Base-by-base conservation (phyloP, 495 filamentous ascomycete species). In the Sporormia fimetaria region DNA sequence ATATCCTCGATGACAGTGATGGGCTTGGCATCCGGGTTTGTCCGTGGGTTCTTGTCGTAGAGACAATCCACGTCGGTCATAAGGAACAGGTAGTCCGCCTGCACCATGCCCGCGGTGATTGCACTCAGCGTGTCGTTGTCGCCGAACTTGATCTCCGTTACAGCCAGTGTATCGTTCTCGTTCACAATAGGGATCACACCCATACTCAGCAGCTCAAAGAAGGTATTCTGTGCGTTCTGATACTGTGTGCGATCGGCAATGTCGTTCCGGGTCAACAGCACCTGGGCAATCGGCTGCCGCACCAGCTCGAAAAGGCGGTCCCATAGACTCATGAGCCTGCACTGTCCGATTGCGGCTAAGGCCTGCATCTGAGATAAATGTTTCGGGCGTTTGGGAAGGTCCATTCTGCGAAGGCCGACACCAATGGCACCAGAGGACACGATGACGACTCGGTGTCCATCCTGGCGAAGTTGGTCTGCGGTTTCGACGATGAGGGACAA, bases 1-100 rank as follows among this genome's bases (percentile, higher is more conserved):
- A 96, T 93, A 54, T 96, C 87, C 33, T 90, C 81, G 5, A 98
- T 86, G 1, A 94, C 81, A 50, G 93, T 83, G 49, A 98, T 94
- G 0, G 90, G 75, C 54, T 81, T 67, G 12, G 90, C 90, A 47
- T 94, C 80, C 1, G 83, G 76, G 48, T 93, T 64, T 6, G 72
- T 81, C 12, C 90, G 71, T 0, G 90, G 90, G 48, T 98, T 98
- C 51, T 88, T 86, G 55, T 92, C 86, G 60, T 96, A 98, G 11
- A 98, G 68, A 55, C 87, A 95, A 57, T 98, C 90, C 28, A 98
- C 90, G 56, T 98, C 90, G 7, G 90, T 98, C 90, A 98, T 98
- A 29, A 98, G 68, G 62, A 98, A 98, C 10, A 98, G 74, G 51
- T 94, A 88, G 58, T 98, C 85, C 30, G 90, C 90, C 56, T 93